Evolutionary conservation across 2,329 filamentous ascomycete genomes (phyloP).

Genomic region (Arthrobotrys iridis): DNA sequence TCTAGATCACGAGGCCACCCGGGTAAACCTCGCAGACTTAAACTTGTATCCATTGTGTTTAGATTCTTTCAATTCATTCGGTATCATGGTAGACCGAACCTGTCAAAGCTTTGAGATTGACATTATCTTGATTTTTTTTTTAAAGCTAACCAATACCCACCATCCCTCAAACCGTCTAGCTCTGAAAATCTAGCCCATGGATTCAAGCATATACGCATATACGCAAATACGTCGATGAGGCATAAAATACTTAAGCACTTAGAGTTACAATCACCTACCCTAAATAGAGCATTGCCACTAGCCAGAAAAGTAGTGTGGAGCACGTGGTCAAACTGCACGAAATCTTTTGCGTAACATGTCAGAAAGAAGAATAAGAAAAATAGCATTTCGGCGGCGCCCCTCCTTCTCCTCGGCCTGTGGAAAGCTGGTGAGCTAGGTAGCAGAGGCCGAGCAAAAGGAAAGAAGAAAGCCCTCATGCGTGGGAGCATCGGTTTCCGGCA

Average conservation of each 20-base stretch:
- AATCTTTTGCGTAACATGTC: constrained; percentile 52
- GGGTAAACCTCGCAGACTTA: not conserved
- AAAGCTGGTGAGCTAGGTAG: constrained; percentile 10
- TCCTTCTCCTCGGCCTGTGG: not conserved
- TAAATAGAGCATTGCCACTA: not conserved
- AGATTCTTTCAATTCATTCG: not conserved
- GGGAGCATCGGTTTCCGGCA: constrained; percentile 38
- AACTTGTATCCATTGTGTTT: not conserved
- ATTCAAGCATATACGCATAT: constrained; percentile 1
- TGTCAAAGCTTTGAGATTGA: not conserved
- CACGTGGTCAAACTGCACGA: constrained; percentile 49
- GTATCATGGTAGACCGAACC: not conserved
- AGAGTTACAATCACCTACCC: not conserved
- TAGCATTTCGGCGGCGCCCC: constrained; percentile 6
- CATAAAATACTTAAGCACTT: not conserved
- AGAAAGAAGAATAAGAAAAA: not conserved
- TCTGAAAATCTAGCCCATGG: not conserved
- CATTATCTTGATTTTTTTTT: not conserved
- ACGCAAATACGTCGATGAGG: constrained; percentile 11
- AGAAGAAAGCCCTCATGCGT: constrained; percentile 11
- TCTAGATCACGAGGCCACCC: constrained; percentile 47
- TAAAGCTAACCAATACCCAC: not conserved
- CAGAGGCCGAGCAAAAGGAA: constrained; percentile 15
- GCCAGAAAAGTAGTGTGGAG: constrained; percentile 36
- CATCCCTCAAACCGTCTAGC: not conserved